phyloP scores from a whole-genome alignment of 306 rosid species.

The Hippophae gyantsensis region DNA sequence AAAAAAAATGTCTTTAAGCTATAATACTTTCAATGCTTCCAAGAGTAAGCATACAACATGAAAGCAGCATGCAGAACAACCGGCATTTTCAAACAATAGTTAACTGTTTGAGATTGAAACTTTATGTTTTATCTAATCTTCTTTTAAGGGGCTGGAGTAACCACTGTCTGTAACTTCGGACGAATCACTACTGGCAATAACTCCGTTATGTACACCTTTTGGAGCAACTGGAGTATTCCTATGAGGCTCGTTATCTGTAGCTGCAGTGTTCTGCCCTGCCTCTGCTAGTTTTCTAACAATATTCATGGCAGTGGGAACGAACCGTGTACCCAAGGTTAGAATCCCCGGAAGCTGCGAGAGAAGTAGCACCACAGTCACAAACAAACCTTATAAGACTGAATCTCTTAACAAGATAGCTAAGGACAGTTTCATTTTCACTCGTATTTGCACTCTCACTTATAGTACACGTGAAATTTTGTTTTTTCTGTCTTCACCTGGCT shows the following conservation, averaged over 20 bases:
- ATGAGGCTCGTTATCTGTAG: conserved; percentile 39
- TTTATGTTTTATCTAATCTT: conserved; percentile 28
- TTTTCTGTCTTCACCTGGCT: no score
- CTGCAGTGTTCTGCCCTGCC: conserved; percentile 42
- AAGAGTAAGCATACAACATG: conserved; percentile 15
- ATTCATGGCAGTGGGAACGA: conserved; percentile 76
- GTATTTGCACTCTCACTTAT: no score
- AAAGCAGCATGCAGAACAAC: background rate
- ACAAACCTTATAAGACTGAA: conserved; percentile 3
- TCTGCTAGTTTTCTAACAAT: conserved; percentile 72
- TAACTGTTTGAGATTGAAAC: conserved; percentile 9
- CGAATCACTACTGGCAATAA: conserved; percentile 37
- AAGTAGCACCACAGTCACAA: conserved; percentile 1
- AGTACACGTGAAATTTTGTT: no score
- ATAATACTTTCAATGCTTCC: conserved; percentile 21
- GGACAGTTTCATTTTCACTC: background rate
- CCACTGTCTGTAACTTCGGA: conserved; percentile 48
- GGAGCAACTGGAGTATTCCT: conserved; percentile 30
- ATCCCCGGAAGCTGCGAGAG: conserved; percentile 76
- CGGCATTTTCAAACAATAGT: conserved; percentile 26
- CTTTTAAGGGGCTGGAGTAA: conserved; percentile 35
- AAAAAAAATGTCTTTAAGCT: conserved; percentile 37
- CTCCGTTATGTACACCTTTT: conserved; percentile 30
- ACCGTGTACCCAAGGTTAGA: conserved; percentile 62
- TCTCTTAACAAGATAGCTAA: background rate